phyloP scores from a whole-genome alignment of 805 yeast genomes.

The Pichia eremophila region DNA sequence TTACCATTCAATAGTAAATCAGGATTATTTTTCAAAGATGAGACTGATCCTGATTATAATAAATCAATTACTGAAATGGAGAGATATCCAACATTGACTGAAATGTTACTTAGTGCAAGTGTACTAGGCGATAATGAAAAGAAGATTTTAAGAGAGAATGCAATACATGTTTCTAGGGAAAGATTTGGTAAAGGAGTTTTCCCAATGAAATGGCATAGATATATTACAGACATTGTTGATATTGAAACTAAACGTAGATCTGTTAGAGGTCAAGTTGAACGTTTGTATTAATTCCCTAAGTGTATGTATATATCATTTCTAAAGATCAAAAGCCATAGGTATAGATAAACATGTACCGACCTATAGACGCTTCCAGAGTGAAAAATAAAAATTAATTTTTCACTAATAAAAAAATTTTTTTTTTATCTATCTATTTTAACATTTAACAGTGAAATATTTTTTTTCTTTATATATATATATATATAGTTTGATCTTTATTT shows the following conservation, averaged over 20 bases:
- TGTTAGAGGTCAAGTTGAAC: slow-evolving; percentile 23
- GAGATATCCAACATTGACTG: slow-evolving; percentile 31
- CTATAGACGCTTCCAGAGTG: no score
- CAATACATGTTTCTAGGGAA: slow-evolving; percentile 15
- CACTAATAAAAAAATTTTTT: no score
- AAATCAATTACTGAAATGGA: slow-evolving; percentile 19
- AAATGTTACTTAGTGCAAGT: slow-evolving; percentile 33
- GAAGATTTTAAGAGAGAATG: slow-evolving; percentile 14
- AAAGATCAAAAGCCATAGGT: no score
- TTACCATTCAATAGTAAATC: slow-evolving; percentile 30
- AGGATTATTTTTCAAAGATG: slow-evolving; percentile 73
- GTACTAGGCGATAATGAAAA: slow-evolving; percentile 10
- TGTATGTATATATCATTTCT: no score
- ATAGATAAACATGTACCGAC: no score
- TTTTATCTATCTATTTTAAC: no score
- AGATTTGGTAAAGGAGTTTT: slow-evolving; percentile 23
- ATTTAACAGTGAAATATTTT: no score
- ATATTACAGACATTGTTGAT: slow-evolving; percentile 9
- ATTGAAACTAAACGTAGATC: slow-evolving; percentile 16
- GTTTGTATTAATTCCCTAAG: no score
- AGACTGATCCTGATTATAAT: slow-evolving; percentile 55
- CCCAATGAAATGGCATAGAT: slow-evolving; percentile 15
- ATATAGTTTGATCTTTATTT: no score
- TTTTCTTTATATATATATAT: no score
- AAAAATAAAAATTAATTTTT: no score